Evolutionary conservation across 1,139 yeast genomes (phyloP), one percentile per base, ranked within the genome.

Genomic region (Debaryomyces sp.): DNA sequence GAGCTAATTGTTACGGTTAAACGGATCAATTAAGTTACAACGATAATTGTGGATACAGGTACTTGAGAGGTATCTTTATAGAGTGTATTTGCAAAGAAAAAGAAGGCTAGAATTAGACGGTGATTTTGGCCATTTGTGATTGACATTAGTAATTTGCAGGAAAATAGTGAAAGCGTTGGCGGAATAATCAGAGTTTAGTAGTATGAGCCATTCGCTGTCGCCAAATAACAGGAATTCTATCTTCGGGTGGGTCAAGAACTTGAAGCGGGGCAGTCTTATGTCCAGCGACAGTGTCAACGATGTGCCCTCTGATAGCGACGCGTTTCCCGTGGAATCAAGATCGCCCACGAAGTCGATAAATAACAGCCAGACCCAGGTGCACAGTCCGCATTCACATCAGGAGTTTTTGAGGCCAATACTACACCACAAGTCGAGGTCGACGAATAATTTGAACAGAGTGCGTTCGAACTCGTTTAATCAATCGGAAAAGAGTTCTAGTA

Each of bases 391-490:
- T 49, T 59, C 54, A 43, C 57, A 45, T 49, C 65, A 53, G 49
- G 77, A 75, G 52, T 69, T 74, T 44, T 63, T 75, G 42, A 68
- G 84, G 39, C 84, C 84, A 1, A 58, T 77, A 4, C 63, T 78
- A 46, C 72, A 76, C 54, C 80, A 78, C 57, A 80, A 80, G 56
- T 72, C 81, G 15, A 66, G 81, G 42, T 78, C 83, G 12, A 69
- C 78, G 44, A 78, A 75, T 54, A 75, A 79, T 52, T 79, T 79
- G 43, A 67, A 69, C 50, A 55, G 80, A 38, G 71, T 70, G 9
- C 58, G 81, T 49, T 65, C 79, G 47, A 64, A 69, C 54, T 68
- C 77, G 12, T 63, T 67, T 29, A 66, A 67, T 49, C 69, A 64
- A 45, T 63, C 67, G n/a, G 75, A 71, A 46, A 62, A 60, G 46